Evolutionary conservation across 1,139 yeast species (phyloP).

Genomic region (Kazachstania sp.): DNA sequence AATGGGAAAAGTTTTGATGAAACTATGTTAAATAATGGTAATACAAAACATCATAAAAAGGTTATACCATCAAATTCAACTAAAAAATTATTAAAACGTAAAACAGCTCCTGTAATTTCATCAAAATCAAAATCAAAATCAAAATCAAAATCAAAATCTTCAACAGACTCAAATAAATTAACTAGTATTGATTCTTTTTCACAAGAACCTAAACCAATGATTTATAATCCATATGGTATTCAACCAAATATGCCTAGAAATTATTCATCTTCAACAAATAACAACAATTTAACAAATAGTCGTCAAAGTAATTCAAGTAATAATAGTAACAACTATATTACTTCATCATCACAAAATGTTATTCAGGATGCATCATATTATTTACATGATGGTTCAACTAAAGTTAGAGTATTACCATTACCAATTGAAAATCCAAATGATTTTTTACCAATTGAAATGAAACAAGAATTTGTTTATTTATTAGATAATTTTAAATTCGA

Average conservation of each 20-base stretch:
- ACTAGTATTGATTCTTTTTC: neutral
- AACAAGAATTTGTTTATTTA: slow-evolving; percentile 44
- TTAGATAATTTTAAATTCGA: slow-evolving; percentile 51
- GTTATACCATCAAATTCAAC: neutral
- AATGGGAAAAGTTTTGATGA: slow-evolving; percentile 9
- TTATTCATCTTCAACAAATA: neutral
- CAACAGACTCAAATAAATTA: neutral
- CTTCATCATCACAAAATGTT: slow-evolving; percentile 17
- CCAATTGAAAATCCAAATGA: slow-evolving; percentile 68
- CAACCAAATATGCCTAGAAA: neutral
- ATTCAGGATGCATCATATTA: slow-evolving; percentile 23
- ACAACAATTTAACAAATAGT: neutral
- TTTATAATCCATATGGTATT: slow-evolving; percentile 1
- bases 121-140: neutral
- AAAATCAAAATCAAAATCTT: neutral
- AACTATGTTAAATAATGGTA: neutral
- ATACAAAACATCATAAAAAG: neutral
- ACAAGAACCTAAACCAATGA: neutral
- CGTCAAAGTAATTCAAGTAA: neutral
- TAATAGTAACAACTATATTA: neutral
- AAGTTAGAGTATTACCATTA: slow-evolving; percentile 41
- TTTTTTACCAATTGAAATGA: slow-evolving; percentile 46
- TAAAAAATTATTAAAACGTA: neutral
- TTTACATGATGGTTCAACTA: slow-evolving; percentile 22
- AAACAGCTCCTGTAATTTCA: neutral